Evolutionary conservation across 2,329 filamentous ascomycete species (phyloP).

Genomic region (Diaporthe citrichinensis): DNA sequence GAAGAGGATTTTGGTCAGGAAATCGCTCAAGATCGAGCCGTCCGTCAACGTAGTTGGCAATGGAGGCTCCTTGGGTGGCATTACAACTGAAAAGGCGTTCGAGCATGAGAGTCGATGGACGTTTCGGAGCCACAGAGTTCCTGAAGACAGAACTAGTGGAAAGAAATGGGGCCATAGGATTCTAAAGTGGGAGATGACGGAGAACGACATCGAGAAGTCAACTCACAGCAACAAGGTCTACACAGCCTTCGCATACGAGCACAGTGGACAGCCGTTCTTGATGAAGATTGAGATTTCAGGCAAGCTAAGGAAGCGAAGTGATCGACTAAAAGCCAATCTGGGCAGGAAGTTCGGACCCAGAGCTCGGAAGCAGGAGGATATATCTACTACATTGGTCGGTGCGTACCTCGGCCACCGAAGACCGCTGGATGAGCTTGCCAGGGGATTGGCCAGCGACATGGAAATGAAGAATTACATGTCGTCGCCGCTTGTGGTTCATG

Average conservation of each 20-base stretch:
- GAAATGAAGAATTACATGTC: constrained; percentile 8
- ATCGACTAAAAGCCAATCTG: constrained; percentile 37
- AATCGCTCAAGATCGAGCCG: constrained; percentile 2
- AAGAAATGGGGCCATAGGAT: constrained; percentile 44
- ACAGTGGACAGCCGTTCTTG: constrained; percentile 49
- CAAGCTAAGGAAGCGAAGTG: constrained; percentile 44
- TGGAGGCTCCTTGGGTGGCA: neutral
- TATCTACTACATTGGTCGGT: constrained; percentile 13
- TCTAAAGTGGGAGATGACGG: constrained; percentile 49
- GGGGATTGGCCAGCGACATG: neutral
- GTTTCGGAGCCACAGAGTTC: constrained; percentile 42
- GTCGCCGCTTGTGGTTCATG: neutral
- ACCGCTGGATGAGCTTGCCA: constrained; percentile 31
- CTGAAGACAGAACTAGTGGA: neutral
- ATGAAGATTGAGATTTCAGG: constrained; percentile 51
- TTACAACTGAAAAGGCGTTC: constrained; percentile 38
- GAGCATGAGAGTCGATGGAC: constrained; percentile 46
- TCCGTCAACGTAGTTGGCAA: neutral
- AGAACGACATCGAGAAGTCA: constrained; percentile 49
- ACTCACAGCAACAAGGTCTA: constrained; percentile 48
- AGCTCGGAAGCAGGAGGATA: constrained; percentile 36
- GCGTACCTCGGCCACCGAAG: constrained; percentile 7
- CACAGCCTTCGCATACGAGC: constrained; percentile 50
- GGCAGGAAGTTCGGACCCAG: constrained; percentile 42
- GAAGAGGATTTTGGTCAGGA: neutral